These are phyloP conservation scores for Cercophora samala DNA, from an alignment of 495 filamentous ascomycete species.

Conservation along the genomic window DNA sequence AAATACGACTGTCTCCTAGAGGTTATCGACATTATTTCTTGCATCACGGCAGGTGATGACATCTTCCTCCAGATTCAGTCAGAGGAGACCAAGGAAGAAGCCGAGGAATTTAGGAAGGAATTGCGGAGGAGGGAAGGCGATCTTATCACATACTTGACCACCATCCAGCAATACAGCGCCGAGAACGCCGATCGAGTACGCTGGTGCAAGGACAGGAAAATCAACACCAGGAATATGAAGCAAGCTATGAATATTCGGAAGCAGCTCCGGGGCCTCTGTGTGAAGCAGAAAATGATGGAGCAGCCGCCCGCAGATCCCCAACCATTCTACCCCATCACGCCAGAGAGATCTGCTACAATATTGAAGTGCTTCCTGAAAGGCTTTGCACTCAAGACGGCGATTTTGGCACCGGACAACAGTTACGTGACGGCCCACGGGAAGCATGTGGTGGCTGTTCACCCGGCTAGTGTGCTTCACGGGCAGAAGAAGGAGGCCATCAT, in stretches of 20 bases:
- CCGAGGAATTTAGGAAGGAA: constrained; percentile 67
- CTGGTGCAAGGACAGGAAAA: constrained; percentile 75
- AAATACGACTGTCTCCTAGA: constrained; percentile 71
- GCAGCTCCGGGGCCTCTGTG: constrained; percentile 70
- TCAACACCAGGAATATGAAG: constrained; percentile 80
- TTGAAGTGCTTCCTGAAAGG: constrained; percentile 79
- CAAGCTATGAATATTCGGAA: constrained; percentile 72
- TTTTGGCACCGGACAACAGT: constrained; percentile 75
- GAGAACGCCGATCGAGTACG: constrained; percentile 68
- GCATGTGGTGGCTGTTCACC: constrained; percentile 85
- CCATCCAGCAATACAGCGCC: constrained; percentile 74
- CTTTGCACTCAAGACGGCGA: constrained; percentile 78
- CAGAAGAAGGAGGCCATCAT: constrained; percentile 90
- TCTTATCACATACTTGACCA: constrained; percentile 78
- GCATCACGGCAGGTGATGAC: constrained; percentile 78
- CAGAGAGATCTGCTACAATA: constrained; percentile 55
- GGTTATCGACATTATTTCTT: constrained; percentile 87
- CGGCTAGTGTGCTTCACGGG: constrained; percentile 78
- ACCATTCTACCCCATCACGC: constrained; percentile 46
- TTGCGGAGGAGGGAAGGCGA: constrained; percentile 83
- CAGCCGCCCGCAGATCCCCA: constrained; percentile 45
- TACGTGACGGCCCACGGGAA: constrained; percentile 82
- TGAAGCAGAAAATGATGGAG: constrained; percentile 45
- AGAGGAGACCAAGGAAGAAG: constrained; percentile 77
- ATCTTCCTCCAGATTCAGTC: constrained; percentile 77